These are phyloP conservation scores for Aspergillus quadrilineatus DNA, from an alignment of 2,329 filamentous ascomycete species.

Conservation along the genomic window DNA sequence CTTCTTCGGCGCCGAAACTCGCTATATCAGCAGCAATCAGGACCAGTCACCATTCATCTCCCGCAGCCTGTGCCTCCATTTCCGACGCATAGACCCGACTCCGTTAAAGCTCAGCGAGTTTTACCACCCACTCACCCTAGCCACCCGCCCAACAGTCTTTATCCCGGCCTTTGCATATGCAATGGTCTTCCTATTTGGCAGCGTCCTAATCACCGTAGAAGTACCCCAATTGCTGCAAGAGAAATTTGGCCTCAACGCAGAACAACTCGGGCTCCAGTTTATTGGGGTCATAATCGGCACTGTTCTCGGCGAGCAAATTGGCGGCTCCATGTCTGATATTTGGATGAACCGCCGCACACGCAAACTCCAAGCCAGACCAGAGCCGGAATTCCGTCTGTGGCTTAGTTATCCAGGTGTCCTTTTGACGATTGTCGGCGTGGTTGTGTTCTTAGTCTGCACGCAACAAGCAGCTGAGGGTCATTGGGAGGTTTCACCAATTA, in stretches of 20 bases:
- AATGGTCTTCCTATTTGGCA: constrained; percentile 59
- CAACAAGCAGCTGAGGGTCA: constrained; percentile 45
- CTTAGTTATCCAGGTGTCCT: constrained; percentile 55
- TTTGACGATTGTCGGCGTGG: constrained; percentile 54
- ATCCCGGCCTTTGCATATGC: constrained; percentile 57
- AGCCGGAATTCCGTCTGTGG: constrained; percentile 59
- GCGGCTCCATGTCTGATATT: constrained; percentile 54
- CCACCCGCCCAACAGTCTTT: constrained; percentile 48
- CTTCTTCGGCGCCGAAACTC: constrained; percentile 56
- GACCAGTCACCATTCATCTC: constrained; percentile 4
- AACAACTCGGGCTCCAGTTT: constrained; percentile 62
- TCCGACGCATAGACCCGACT: constrained; percentile 54
- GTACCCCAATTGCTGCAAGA: constrained; percentile 58
- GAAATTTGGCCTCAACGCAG: constrained; percentile 57
- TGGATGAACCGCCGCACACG: constrained; percentile 53
- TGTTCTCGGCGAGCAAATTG: constrained; percentile 60
- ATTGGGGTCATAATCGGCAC: constrained; percentile 59
- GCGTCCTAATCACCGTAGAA: constrained; percentile 58
- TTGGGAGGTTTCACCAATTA: constrained; percentile 60
- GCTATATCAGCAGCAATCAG: constrained; percentile 43
- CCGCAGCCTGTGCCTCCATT: constrained; percentile 36
- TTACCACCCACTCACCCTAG: constrained; percentile 51
- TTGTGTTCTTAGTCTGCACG: constrained; percentile 59
- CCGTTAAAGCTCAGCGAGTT: constrained; percentile 54
- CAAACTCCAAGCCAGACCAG: constrained; percentile 38